A percentile compares a stretch with the other conserved stretches of the same genome.
These are phyloP conservation scores for Cryptococcus deneoformans DNA, from an alignment of 1,284 basidiomycete species.

Conservation along the genomic window DNA sequence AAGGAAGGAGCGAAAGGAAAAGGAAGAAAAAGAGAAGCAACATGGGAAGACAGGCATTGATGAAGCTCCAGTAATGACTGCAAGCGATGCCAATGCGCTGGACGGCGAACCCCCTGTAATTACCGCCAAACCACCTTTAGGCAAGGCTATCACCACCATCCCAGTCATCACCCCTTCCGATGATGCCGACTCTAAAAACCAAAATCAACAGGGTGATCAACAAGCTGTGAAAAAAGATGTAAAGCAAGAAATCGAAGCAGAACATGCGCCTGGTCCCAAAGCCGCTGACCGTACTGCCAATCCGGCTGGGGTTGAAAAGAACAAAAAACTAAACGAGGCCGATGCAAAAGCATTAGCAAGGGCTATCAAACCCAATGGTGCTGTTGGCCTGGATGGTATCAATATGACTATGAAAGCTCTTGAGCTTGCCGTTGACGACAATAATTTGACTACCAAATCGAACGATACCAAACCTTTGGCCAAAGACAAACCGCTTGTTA, in stretches of 20 bases:
- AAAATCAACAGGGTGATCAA: not conserved
- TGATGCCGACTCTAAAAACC: not conserved
- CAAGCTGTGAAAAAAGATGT: not conserved
- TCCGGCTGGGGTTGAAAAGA: not conserved
- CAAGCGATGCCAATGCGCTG: slow-evolving; percentile 10
- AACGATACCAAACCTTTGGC: not conserved
- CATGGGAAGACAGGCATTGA: not conserved
- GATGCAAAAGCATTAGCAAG: not conserved
- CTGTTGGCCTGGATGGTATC: slow-evolving; percentile 3
- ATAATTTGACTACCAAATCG: not conserved
- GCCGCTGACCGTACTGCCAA: not conserved
- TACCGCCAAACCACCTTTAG: slow-evolving; percentile 3
- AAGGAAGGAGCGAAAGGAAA: slow-evolving; percentile 16
- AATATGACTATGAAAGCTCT: slow-evolving; percentile 10
- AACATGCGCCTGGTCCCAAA: slow-evolving; percentile 7
- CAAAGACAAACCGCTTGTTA: not conserved
- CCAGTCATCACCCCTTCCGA: not conserved
- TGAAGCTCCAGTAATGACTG: not conserved
- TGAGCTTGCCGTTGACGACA: slow-evolving; percentile 1
- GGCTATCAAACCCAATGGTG: not conserved
- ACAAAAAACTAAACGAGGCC: not conserved
- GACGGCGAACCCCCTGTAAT: slow-evolving; percentile 4
- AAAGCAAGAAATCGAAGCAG: slow-evolving; percentile 8
- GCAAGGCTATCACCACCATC: slow-evolving; percentile 5
- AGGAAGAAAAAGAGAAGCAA: slow-evolving; percentile 45